Base-by-base conservation (phyloP, 495 filamentous ascomycete genomes). In the Penicillium pancosmium region DNA sequence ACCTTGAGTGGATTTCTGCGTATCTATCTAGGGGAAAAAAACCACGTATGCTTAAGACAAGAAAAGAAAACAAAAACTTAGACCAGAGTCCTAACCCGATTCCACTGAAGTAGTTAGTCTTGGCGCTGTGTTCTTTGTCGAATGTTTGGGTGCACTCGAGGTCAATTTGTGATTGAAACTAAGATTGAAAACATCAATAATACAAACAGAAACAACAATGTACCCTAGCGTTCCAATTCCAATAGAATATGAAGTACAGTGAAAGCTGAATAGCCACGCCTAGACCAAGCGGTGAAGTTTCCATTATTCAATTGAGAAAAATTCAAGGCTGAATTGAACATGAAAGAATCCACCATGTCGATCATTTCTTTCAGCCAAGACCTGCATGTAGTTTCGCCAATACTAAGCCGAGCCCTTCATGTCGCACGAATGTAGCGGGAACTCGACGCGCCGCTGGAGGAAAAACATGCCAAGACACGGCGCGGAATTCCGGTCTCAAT, bases 221-320 rank as follows among this genome's bases (percentile, higher is more conserved):
- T 7, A 9, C 27, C 27, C 27, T 31, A 31, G 27, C 27, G 27
- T 8, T 31, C 27, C 27, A 31, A 31, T 8, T 31, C 27, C 5
- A 31, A 31, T 27, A 27, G 27, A 18, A 10, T 21, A 46, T 46
- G 43, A 9, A 31, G 27, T 9, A 31, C 27, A 31, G 27, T 9
- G 8, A 4, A 31, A 9, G 8, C 27, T 8, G 8, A 31, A 31
- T 31, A 4, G 27, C 27, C 27, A 46, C 7, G 43, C 43, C 43
- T 18, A 46, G 43, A 21, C 16, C 9, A 16, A 46, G 43, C 43
- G 43, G 43, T 46, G 43, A 46, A 46, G 43, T 46, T 46, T 21
- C 43, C 16, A 46, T 46, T 18, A 46, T 46, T 46, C 43, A 16
- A 46, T 0, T 10, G 8, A 11, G 15, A 12, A 13, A 40, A 1